Base-by-base conservation (phyloP, 306 rosid genomes). In the Cucurbita pepo region DNA sequence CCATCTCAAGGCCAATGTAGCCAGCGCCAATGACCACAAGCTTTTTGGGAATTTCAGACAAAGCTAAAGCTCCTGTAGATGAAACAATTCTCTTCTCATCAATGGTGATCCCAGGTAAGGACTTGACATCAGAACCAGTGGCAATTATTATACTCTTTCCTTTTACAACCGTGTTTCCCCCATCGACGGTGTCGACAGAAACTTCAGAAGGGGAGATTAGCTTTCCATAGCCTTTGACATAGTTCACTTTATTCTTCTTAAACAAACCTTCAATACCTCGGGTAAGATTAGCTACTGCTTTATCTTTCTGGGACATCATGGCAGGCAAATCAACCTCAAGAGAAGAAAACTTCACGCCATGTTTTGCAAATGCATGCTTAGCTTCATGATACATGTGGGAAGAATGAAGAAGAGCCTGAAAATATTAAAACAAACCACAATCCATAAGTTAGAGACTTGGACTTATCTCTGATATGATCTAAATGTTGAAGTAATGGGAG, bases 361-460 rank as follows among this genome's bases (percentile, higher is more conserved):
- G 97, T 81, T 34, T 69, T 72, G 89, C 79, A 73, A 95, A 95
- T 61, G 99, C 14, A 75, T 95, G 99, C 83, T 79, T 82, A 57
- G 99, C 99, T 86, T 95, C 99, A 77, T 95, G 90, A 81, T 89
- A 95, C 99, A 91, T 81, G 81, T 91, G 99, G 22, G 99, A 88
- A 74, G 99, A 95, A 80, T 95, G 99, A 76, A 95, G 88, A 57
- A 95, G 96, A 0, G 99, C 97, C 99, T 95, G 86, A 59, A 79
- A 75, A 56, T 62, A 80, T 73, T 61, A 18, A 76, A 37, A 22
- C 5, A 72, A 63, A 18, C 63, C 4, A 41, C 6, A 71, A 63
- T 19, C 15, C 43, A 55, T 22, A 36, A 16, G 71, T 34, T 44
- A 15, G 10, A 40, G 80, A 40, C 22, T 62, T 62, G 30, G 1